Base-by-base conservation (phyloP, 148 eudicot species). In the Rhododendron williamsianum region DNA sequence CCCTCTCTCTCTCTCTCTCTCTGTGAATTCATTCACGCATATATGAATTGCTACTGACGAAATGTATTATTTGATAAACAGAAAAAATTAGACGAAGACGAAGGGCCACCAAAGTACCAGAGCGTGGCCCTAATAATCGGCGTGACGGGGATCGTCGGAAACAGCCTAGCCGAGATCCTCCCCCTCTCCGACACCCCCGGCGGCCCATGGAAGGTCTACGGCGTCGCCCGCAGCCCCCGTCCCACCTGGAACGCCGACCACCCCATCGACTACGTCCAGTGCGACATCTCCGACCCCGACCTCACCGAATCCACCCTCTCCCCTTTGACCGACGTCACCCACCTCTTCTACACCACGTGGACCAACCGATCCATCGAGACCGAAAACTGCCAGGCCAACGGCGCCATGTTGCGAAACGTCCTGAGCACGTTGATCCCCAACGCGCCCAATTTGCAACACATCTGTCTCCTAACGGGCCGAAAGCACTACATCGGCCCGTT, bases 201-300 rank as follows among this genome's bases (percentile, higher is more conserved):
- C 33, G 97, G 94, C 69, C 97, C 94, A 4, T 94, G 97, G 97
- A 94, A 94, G 85, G 97, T 94, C 74, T 93, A 94, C 63, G 98
- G 98, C 41, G 93, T 93, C 33, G 98, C 93, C 15, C 83, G 92
- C 71, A 89, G 95, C 69, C 93, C 93, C 35, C 90, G 91, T 19
- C 98, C 98, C 4, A 30, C 89, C 21, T 93, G 94, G 96, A 91
- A 87, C 86, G 93, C 91, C 52, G 94, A 94, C 81, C 88, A 92
- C 58, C 96, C 90, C 11, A 85, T 93, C 73, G 86, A 91, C 23
- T 93, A 94, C 90, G 81, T 94, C 83, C 93, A 92, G 38, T 94
- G 98, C 85, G 90, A 93, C 76, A 73, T 93, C 87, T 89, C 88
- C 56, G 93, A 94, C 58, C 82, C 89, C 43, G 86, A 92, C 41